Conservation (phyloP, 441 rosid species). For the Mallotus japonicus region DNA sequence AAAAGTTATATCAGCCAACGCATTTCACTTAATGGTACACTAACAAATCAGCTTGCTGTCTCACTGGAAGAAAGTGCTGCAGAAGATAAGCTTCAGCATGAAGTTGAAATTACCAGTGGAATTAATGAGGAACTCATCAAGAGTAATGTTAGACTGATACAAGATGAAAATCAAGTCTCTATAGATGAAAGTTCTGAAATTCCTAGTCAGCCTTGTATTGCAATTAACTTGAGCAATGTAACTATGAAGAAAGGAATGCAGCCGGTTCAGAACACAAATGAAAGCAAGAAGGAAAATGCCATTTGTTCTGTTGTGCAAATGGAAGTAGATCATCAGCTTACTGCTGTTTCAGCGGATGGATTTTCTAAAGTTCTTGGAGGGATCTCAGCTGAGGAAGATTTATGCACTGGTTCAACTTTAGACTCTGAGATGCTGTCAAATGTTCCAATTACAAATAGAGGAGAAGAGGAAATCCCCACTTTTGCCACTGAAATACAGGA, state of each 20-base stretch:
- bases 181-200: conserved; percentile 25
- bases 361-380: conserved; percentile 18
- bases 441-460: conserved; percentile 4
- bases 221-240: conserved; percentile 22
- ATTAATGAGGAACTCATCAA: conserved; percentile 21
- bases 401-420: conserved; percentile 20
- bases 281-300: conserved; percentile 28
- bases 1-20: conserved; percentile 19
- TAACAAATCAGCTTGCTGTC: conserved; percentile 26
- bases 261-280: conserved; percentile 18
- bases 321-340: conserved; percentile 31
- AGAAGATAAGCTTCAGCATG: conserved; percentile 37
- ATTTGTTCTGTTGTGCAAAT: conserved; percentile 22
- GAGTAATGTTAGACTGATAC: conserved; percentile 14
- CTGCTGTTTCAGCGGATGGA: conserved; percentile 23
- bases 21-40: conserved; percentile 15
- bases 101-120: conserved; percentile 23
- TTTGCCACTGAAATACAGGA: conserved; percentile 16
- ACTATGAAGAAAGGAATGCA: conserved; percentile 12
- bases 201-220: conserved; percentile 19
- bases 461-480: conserved; percentile 17
- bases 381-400: conserved; percentile 32
- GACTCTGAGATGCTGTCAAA: conserved; percentile 14
- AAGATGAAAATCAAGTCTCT: conserved; percentile 10
- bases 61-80: conserved; percentile 29